Evolutionary conservation across 345 rosid genomes (phyloP), one percentile per base, ranked within the genome.

Genomic region (Lumnitzera racemosa): DNA sequence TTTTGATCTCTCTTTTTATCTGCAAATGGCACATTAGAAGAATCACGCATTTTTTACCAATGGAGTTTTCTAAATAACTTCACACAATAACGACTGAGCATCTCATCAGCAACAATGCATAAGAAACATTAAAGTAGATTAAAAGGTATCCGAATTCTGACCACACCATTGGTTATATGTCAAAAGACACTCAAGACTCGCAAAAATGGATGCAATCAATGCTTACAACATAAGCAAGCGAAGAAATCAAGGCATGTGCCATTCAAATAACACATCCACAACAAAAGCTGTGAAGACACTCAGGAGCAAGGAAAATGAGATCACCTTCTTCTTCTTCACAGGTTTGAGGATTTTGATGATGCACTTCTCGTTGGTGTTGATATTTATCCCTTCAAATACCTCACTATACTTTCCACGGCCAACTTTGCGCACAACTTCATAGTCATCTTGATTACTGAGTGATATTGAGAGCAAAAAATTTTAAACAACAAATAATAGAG

Each of bases 321-420:
- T 70, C 62, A 81, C 95, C 89, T 88, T 88, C 81, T 88, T 88
- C 65, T 85, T 88, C 89, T 88, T 85, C 55, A 88, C 96, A 68
- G 96, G 96, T 73, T 88, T 88, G 71, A 88, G 96, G 70, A 88
- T 85, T 79, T 88, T 88, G 76, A 88, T 80, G 15, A 88, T 65
- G 53, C 89, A 85, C 47, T 79, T 75, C 72, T 88, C 91, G 51
- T 80, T 85, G 70, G 56, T 88, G 57, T 80, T 83, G 58, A 83
- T 83, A 69, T 88, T 88, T 20, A 88, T 58, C 14, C 96, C 96
- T 68, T 88, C 96, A 57, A 88, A 88, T 47, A 88, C 96, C 70
- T 85, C 96, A 49, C 96, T 88, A 63, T 85, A 88, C 61, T 88
- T 88, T 41, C 96, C 96, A 62, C 96, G 76, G 56, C 96, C 96